These are phyloP conservation scores for Aphanomyces invadans DNA, from an alignment of 352 stramenopile genomes.

Conservation along the genomic window DNA sequence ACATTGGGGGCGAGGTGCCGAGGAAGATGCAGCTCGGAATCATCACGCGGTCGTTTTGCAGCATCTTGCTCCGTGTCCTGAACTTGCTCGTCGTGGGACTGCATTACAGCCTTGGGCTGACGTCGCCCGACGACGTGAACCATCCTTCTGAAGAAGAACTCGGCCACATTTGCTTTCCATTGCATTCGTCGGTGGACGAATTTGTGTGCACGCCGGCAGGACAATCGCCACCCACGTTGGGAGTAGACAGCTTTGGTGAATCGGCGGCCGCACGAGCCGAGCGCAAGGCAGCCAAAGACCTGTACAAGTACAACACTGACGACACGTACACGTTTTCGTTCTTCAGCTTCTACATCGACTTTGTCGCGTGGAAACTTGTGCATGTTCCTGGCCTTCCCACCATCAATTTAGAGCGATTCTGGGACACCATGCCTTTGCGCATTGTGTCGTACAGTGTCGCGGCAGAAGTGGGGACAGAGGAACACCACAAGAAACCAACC, in stretches of 20 bases:
- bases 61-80: slow-evolving; percentile 45
- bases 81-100: slow-evolving; percentile 45
- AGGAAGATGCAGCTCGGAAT: slow-evolving; percentile 45
- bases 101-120: slow-evolving; percentile 46
- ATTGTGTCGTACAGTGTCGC: slow-evolving; percentile 46
- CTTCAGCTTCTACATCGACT: slow-evolving; percentile 66
- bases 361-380: slow-evolving; percentile 42
- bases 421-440: slow-evolving; percentile 52
- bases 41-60: slow-evolving; percentile 42
- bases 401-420: slow-evolving; percentile 41
- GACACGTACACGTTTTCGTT: slow-evolving; percentile 71
- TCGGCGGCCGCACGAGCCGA: slow-evolving; percentile 33
- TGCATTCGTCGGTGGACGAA: slow-evolving; percentile 59
- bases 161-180: slow-evolving; percentile 56
- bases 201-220: slow-evolving; percentile 44
- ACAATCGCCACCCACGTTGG: slow-evolving; percentile 32
- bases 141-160: slow-evolving; percentile 39
- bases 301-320: slow-evolving; percentile 50
- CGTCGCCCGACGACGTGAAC: slow-evolving; percentile 28
- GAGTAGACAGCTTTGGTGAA: slow-evolving; percentile 48
- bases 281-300: slow-evolving; percentile 31
- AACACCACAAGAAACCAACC: slow-evolving; percentile 2
- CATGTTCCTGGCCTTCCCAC: slow-evolving; percentile 45
- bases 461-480: neutral
- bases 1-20: slow-evolving; percentile 58